A percentile compares a stretch with the other conserved stretches of the same genome.
phyloP scores from a whole-genome alignment of 2,329 filamentous ascomycete genomes.

The Aspergillus brunneoviolaceus region DNA sequence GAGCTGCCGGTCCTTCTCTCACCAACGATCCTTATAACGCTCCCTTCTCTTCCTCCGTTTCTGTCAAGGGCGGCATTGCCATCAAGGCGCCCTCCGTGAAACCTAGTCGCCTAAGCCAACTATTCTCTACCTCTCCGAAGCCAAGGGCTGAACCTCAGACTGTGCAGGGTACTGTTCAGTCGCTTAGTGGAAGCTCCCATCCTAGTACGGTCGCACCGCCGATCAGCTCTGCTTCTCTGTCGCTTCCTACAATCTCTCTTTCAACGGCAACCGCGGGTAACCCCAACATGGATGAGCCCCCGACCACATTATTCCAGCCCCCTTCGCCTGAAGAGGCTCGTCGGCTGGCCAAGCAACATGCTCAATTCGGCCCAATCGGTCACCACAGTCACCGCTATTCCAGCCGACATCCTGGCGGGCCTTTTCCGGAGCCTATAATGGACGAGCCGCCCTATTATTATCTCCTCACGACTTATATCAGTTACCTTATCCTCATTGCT shows the following conservation, averaged over 20 bases:
- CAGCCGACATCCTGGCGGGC: constrained; percentile 79
- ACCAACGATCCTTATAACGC: constrained; percentile 52
- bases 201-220: constrained; percentile 55
- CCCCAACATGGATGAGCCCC: constrained; percentile 68
- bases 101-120: constrained; percentile 73
- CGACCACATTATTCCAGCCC: constrained; percentile 83
- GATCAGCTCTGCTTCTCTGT: constrained; percentile 70
- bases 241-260: constrained; percentile 85
- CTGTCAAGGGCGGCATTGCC: constrained; percentile 55
- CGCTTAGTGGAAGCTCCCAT: constrained; percentile 57
- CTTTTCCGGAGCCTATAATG: constrained; percentile 79
- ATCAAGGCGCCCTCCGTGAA: constrained; percentile 56
- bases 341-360: constrained; percentile 72
- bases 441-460: constrained; percentile 97
- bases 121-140: constrained; percentile 81
- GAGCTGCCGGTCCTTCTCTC: constrained; percentile 60
- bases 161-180: constrained; percentile 62
- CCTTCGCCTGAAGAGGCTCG: constrained; percentile 80
- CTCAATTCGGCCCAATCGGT: constrained; percentile 85
- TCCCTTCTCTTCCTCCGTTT: constrained; percentile 50
- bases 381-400: constrained; percentile 82
- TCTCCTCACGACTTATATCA: constrained; percentile 96
- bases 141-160: constrained; percentile 59
- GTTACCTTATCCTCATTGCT: constrained; percentile 91
- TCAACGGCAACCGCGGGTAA: constrained; percentile 80